A percentile compares a stretch with the other conserved stretches of the same genome.
These are phyloP conservation scores for Lablab purpureus DNA, from an alignment of 306 rosid species.

Conservation along the genomic window DNA sequence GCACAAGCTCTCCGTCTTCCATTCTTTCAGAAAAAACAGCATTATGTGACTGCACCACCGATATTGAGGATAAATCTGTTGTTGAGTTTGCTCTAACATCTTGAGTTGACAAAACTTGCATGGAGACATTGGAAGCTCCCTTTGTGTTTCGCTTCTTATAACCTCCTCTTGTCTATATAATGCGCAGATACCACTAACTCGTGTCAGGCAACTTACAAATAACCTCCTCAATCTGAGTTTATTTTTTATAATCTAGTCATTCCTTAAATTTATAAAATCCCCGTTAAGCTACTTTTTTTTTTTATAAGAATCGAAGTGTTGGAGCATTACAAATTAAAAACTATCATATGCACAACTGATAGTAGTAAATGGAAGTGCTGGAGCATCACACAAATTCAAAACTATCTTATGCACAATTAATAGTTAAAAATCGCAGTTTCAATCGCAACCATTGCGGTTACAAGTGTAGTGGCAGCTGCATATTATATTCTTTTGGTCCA, in stretches of 20 bases:
- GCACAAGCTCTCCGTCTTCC: slow-evolving; percentile 38
- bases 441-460: too few relatives aligned
- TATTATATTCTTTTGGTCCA: too few relatives aligned
- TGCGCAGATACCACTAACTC: slow-evolving; percentile 40
- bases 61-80: slow-evolving; percentile 66
- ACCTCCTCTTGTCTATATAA: slow-evolving; percentile 51
- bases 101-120: slow-evolving; percentile 48
- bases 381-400: background rate
- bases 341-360: too few relatives aligned
- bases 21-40: slow-evolving; percentile 26
- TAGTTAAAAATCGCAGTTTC: too few relatives aligned
- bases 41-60: slow-evolving; percentile 60
- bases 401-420: background rate
- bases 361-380: too few relatives aligned
- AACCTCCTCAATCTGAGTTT: background rate
- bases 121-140: slow-evolving; percentile 42
- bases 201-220: background rate
- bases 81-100: slow-evolving; percentile 67
- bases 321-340: background rate
- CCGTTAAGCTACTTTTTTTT: background rate
- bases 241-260: too few relatives aligned
- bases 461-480: too few relatives aligned
- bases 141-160: slow-evolving; percentile 48
- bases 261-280: background rate
- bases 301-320: background rate